Conservation (phyloP, 1,284 basidiomycete genomes). For the Austroboletus niveus region DNA sequence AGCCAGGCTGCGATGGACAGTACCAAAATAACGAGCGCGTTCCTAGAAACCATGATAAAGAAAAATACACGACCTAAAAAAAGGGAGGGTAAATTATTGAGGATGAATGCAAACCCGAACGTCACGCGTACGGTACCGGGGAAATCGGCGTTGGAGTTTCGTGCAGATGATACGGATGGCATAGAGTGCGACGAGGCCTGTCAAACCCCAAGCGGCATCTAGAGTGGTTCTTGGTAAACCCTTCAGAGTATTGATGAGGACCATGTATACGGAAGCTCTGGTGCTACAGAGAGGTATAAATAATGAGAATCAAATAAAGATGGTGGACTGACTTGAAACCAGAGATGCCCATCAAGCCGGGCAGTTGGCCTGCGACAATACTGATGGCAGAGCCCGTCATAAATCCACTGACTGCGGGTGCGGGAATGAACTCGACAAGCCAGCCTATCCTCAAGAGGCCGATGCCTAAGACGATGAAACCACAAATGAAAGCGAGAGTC, state of each 20-base stretch:
- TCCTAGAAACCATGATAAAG: conserved; percentile 82
- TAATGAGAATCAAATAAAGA: background rate
- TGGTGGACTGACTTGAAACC: conserved; percentile 66
- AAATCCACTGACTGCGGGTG: conserved; percentile 90
- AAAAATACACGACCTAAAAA: conserved; percentile 75
- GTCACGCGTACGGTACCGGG: conserved; percentile 51
- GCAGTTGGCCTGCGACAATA: conserved; percentile 84
- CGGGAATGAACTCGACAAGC: conserved; percentile 94
- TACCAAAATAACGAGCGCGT: conserved; percentile 84
- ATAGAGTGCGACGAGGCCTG: conserved; percentile 77
- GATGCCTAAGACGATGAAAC: conserved; percentile 90
- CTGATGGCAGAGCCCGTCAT: conserved; percentile 91
- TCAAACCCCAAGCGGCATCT: conserved; percentile 90
- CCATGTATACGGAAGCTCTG: conserved; percentile 79
- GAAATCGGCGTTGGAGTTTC: conserved; percentile 62
- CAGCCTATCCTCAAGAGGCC: conserved; percentile 92
- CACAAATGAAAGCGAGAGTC: conserved; percentile 84
- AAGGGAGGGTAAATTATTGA: background rate
- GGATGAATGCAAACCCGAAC: background rate
- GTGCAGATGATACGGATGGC: conserved; percentile 67
- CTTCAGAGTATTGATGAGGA: conserved; percentile 92
- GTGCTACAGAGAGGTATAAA: conserved; percentile 51
- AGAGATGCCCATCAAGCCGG: conserved; percentile 81
- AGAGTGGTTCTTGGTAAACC: conserved; percentile 68
- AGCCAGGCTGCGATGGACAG: conserved; percentile 85